Evolutionary conservation across 495 filamentous ascomycete genomes (phyloP), one percentile per base, ranked within the genome.

Genomic region (Penicillium cataractarum): DNA sequence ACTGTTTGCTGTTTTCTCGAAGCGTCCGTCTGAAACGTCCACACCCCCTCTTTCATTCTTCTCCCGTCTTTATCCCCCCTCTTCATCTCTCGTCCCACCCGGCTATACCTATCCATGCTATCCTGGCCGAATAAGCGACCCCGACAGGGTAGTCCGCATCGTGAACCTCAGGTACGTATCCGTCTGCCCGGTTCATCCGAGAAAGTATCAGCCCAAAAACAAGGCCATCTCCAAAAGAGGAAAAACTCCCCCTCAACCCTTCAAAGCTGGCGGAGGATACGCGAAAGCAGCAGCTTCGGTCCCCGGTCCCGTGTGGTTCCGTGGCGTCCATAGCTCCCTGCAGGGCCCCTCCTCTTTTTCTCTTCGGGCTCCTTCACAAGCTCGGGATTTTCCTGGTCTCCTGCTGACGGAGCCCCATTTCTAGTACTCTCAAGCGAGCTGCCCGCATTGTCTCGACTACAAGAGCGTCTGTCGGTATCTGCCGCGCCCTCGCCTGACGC

Each of bases 361-460:
- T 22, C 46, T 29, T 21, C 8, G 17, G 46, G 6, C 17, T 26
- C 10, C 56, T 50, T 48, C 21, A 48, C 40, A 21, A 46, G 42
- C 4, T 7, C 19, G n/a, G 24, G 10, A n/a, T 35, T 12, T 26
- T 44, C 49, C 27, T 32, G 27, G 17, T 1, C 6, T 19, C 31
- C 29, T 44, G 57, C 57, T 58, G 31, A 58, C 57, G 12, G n/a
- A n/a, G n/a, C n/a, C 57, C 35, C 44, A 21, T 13, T 44, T 58
- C 26, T 33, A 55, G 58, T 48, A 61, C 32, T n/a, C 50, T n/a
- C 24, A 44, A n/a, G 21, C 33, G 22, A 24, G 50, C n/a, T 79
- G 77, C 62, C 60, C 73, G 27, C 74, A 74, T 59, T 80, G 73
- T 61, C 40, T 67, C 31, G 73, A 72, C 55, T 71, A 71, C 66